Evolutionary conservation across 2,329 filamentous ascomycete genomes (phyloP), one percentile per base, ranked within the genome.

Genomic region (Thelonectria olida): DNA sequence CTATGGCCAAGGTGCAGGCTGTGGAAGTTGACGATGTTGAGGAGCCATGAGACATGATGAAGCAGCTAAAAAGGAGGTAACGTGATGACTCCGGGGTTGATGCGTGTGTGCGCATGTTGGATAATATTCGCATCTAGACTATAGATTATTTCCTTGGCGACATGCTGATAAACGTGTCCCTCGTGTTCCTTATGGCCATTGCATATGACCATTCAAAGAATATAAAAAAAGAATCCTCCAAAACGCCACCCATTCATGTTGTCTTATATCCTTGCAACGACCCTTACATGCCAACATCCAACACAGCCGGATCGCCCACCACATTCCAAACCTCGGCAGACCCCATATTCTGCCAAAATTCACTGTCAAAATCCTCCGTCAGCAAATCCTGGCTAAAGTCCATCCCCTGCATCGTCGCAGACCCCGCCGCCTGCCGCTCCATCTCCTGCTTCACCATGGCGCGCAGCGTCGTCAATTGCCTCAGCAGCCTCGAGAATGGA

Each of bases 1-100:
- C 77, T 50, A 77, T 75, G 54, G 85, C 84, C 2, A 86, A 80
- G 70, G 75, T 89, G 17, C 73, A 81, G 59, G 73, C 72, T 42
- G 70, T 83, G 3, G 64, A 74, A 7, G 70, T 75, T 5, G 64
- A 67, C 5, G 67, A 65, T 23, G 54, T 31, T 42, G 60, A 27
- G 61, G 69, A 56, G 67, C 58, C 38, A 38, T 60, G 7, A 41
- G 27, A 3, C 8, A 8, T 10, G 7, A 31, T 55, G 34, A 22
- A 51, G 28, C 54, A 23, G 7, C 19, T 52, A n/a, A 39, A 23
- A 45, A 17, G 15, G 28, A 25, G 9, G 20, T 22, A 44, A 23
- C 12, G 13, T 5, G 6, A 17, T 41, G 2, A 15, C n/a, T n/a
- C n/a, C n/a, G n/a, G n/a, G n/a, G n/a, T n/a, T n/a, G n/a, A n/a